phyloP scores from a whole-genome alignment of 2,329 filamentous ascomycete genomes.

The Sporothrix pseudoabietina region DNA sequence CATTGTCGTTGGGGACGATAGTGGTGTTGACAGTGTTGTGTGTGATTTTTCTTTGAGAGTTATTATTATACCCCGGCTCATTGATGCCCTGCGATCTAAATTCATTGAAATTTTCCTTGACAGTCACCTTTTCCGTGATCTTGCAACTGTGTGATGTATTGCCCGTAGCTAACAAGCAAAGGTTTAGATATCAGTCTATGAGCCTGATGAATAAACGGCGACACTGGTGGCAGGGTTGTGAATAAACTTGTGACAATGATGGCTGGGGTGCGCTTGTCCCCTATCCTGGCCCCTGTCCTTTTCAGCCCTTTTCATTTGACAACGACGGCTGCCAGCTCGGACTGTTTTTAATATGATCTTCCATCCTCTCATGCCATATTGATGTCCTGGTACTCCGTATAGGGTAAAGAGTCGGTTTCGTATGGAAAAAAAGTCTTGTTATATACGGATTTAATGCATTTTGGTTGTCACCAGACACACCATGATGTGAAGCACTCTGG shows the following conservation, averaged over 20 bases:
- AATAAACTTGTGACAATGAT: not conserved
- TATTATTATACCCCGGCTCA: conserved; percentile 21
- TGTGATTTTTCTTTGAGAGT: not conserved
- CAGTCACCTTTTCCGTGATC: not conserved
- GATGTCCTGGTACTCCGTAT: not conserved
- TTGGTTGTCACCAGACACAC: too few species aligned
- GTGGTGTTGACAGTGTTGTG: not conserved
- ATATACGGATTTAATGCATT: too few species aligned
- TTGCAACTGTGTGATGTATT: not conserved
- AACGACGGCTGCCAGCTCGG: not conserved
- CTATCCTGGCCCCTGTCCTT: not conserved
- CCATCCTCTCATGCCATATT: not conserved
- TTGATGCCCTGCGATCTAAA: conserved; percentile 23
- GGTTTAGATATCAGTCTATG: not conserved
- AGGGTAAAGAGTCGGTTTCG: too few species aligned
- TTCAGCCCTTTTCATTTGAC: not conserved
- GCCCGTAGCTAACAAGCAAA: not conserved
- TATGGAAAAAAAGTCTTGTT: too few species aligned
- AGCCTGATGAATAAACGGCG: not conserved
- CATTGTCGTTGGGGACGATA: not conserved
- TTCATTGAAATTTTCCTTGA: conserved; percentile 16
- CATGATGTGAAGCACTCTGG: not conserved
- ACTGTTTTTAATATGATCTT: not conserved
- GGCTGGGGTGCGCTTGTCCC: not conserved
- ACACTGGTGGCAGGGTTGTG: not conserved